phyloP scores from a whole-genome alignment of 2,329 filamentous ascomycete genomes.

The Colletotrichum shisoi region DNA sequence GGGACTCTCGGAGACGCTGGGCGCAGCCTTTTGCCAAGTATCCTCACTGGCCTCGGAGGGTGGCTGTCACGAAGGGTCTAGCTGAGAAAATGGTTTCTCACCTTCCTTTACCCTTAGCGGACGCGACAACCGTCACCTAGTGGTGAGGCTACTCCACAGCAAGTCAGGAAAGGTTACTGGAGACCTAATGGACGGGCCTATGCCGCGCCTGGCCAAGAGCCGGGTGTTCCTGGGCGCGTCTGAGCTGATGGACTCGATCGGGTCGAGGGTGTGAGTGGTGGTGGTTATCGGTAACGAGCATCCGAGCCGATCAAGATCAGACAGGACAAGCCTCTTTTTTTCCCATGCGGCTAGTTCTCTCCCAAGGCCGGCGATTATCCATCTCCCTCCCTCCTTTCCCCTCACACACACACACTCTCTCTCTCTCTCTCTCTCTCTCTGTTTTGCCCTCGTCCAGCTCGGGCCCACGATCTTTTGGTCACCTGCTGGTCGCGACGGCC shows the following conservation, averaged over 20 bases:
- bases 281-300: slow-evolving; percentile 15
- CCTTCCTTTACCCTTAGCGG: slow-evolving; percentile 10
- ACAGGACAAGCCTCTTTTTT: slow-evolving; percentile 29
- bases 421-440: too few relatives aligned
- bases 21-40: slow-evolving; percentile 22
- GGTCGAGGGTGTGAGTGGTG: background rate
- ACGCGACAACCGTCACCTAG: slow-evolving; percentile 14
- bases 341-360: background rate
- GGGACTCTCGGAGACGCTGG: slow-evolving; percentile 21
- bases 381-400: too few relatives aligned
- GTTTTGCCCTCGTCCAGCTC: slow-evolving; percentile 3
- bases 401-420: too few relatives aligned
- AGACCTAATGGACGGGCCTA: slow-evolving; percentile 6
- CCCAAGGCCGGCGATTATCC: background rate
- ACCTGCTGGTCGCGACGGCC: slow-evolving; percentile 4
- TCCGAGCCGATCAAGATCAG: slow-evolving; percentile 34
- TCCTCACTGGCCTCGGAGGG: slow-evolving; percentile 16
- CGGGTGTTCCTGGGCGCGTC: slow-evolving; percentile 22
- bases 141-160: slow-evolving; percentile 17
- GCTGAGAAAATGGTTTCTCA: slow-evolving; percentile 4
- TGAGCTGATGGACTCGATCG: slow-evolving; percentile 20
- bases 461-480: slow-evolving; percentile 15
- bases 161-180: slow-evolving; percentile 4
- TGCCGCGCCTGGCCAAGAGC: slow-evolving; percentile 22
- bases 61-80: slow-evolving; percentile 16